phyloP scores from a whole-genome alignment of 2,329 filamentous ascomycete genomes.

The Remersonia thermophila region DNA sequence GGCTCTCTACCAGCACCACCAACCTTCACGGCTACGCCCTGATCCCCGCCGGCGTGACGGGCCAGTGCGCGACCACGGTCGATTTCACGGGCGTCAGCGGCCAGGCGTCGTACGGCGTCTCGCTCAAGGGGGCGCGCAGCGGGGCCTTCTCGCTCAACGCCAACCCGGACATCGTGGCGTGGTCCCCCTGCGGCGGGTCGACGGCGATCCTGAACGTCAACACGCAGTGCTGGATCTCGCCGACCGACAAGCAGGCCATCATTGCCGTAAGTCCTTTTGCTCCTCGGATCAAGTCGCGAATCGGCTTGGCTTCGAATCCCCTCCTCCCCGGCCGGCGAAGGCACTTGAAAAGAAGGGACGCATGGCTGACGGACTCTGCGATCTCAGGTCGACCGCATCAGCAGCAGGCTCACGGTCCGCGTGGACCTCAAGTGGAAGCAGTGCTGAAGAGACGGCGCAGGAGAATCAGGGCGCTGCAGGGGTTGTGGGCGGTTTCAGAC shows the following conservation, averaged over 20 bases:
- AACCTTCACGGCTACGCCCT: constrained; percentile 9
- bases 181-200: constrained; percentile 11
- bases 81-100: constrained; percentile 10
- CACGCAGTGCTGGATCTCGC: constrained; percentile 7
- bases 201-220: constrained; percentile 9
- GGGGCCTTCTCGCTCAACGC: constrained; percentile 10
- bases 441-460: not conserved
- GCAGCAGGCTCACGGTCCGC: constrained; percentile 5
- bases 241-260: constrained; percentile 3
- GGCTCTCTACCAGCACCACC: constrained; percentile 6
- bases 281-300: too few relatives aligned
- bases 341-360: too few relatives aligned
- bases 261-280: constrained; percentile 8
- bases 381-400: constrained; percentile 9
- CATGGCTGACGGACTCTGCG: not conserved
- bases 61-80: constrained; percentile 10
- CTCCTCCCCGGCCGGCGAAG: too few relatives aligned
- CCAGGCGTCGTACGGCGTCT: constrained; percentile 2
- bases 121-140: constrained; percentile 5
- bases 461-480: too few relatives aligned
- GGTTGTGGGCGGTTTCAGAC: too few relatives aligned
- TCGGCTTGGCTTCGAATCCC: too few relatives aligned
- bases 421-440: constrained; percentile 2
- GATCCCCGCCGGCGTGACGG: constrained; percentile 7
- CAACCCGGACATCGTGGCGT: constrained; percentile 6